A percentile compares a stretch with the other conserved stretches of the same genome.
These are phyloP conservation scores for Boletus sensibilis DNA, from an alignment of 768 basidiomycete genomes.

Conservation along the genomic window DNA sequence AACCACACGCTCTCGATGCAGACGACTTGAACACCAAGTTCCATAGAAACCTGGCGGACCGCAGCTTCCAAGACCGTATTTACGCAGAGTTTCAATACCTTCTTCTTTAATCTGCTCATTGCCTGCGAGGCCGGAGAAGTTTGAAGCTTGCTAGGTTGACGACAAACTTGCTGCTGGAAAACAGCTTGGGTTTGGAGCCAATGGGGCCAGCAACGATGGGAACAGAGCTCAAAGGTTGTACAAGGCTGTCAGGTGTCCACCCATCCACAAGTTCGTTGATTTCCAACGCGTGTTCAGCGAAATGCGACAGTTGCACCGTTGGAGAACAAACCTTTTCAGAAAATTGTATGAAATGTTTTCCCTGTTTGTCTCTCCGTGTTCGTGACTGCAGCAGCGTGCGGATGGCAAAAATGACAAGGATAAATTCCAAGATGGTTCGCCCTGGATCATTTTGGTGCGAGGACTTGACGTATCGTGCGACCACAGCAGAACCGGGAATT, in stretches of 20 bases:
- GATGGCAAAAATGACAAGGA: slow-evolving; percentile 85
- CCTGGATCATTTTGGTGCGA: slow-evolving; percentile 97
- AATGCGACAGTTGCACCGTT: background rate
- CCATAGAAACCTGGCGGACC: slow-evolving; percentile 98
- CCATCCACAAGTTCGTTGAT: slow-evolving; percentile 95
- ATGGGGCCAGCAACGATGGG: slow-evolving; percentile 79
- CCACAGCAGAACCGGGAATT: slow-evolving; percentile 77
- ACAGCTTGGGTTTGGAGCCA: slow-evolving; percentile 79
- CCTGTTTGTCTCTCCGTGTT: slow-evolving; percentile 80
- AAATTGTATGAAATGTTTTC: slow-evolving; percentile 89
- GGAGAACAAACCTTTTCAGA: slow-evolving; percentile 71
- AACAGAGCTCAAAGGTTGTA: slow-evolving; percentile 59
- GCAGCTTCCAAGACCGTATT: slow-evolving; percentile 93
- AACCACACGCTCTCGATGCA: background rate
- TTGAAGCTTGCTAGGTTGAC: slow-evolving; percentile 86
- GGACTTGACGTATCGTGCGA: slow-evolving; percentile 89
- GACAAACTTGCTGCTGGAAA: slow-evolving; percentile 68
- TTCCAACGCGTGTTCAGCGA: slow-evolving; percentile 49
- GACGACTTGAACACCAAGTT: slow-evolving; percentile 59
- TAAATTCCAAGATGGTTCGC: slow-evolving; percentile 84
- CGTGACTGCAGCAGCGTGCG: slow-evolving; percentile 85
- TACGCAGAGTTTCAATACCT: slow-evolving; percentile 78
- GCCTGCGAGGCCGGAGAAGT: slow-evolving; percentile 89
- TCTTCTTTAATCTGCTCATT: slow-evolving; percentile 85
- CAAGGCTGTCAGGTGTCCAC: slow-evolving; percentile 87